phyloP scores from a whole-genome alignment of 2,329 filamentous ascomycete genomes.

The Eurotiales sp. region DNA sequence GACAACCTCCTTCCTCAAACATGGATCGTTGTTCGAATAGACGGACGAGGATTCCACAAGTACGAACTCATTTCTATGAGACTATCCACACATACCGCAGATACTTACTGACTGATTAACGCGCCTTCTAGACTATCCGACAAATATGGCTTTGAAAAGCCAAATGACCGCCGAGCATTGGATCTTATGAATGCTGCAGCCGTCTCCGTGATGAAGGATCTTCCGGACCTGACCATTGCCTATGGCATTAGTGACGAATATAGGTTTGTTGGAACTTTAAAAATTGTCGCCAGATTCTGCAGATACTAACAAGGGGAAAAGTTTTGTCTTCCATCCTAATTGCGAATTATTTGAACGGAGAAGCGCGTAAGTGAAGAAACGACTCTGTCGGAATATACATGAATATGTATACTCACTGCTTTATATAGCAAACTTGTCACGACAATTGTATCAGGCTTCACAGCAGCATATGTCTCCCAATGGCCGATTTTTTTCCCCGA shows the following conservation, averaged over 20 bases:
- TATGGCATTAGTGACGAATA: constrained; percentile 97
- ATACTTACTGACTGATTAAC: too few relatives aligned
- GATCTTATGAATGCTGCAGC: constrained; percentile 94
- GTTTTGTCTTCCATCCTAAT: constrained; percentile 83
- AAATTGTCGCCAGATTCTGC: not conserved
- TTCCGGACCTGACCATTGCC: constrained; percentile 80
- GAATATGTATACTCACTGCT: not conserved
- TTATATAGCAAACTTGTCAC: constrained; percentile 74
- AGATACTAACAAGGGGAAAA: constrained; percentile 31
- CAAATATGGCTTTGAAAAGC: constrained; percentile 83
- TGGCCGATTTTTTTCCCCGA: constrained; percentile 76
- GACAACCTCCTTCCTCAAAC: constrained; percentile 82
- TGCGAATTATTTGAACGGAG: constrained; percentile 82
- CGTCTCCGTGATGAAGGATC: constrained; percentile 73
- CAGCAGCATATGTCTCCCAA: constrained; percentile 78
- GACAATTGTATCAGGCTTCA: constrained; percentile 89
- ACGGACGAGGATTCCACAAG: constrained; percentile 95
- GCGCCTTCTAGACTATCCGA: constrained; percentile 59
- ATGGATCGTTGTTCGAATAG: constrained; percentile 91
- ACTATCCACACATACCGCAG: too few relatives aligned
- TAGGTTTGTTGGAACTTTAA: constrained; percentile 36
- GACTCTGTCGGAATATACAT: not conserved
- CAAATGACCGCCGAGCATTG: constrained; percentile 82
- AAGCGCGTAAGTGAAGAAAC: constrained; percentile 55
- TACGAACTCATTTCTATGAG: constrained; percentile 38